phyloP scores from a whole-genome alignment of 805 yeast genomes.

The Yarrowia sp. region DNA sequence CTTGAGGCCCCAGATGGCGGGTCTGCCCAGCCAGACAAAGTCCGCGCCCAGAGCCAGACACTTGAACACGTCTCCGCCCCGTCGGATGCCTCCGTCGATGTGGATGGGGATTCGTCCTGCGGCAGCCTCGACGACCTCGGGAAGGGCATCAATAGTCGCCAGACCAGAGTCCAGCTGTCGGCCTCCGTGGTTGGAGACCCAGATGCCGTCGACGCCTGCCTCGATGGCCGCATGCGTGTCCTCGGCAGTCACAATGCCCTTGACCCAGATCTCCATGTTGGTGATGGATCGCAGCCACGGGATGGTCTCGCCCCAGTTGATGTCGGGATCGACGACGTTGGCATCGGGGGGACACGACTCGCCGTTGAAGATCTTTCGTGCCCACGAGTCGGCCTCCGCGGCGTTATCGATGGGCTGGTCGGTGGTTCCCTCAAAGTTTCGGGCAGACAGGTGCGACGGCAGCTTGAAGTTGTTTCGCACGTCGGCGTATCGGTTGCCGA shows the following conservation, averaged over 20 bases:
- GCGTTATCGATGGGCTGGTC: conserved; percentile 34
- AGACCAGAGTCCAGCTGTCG: conserved; percentile 64
- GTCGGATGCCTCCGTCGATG: conserved; percentile 67
- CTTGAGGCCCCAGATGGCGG: conserved; percentile 63
- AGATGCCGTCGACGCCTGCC: conserved; percentile 59
- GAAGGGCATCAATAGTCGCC: conserved; percentile 64
- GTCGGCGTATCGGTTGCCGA: conserved; percentile 56
- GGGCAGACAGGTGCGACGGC: conserved; percentile 34
- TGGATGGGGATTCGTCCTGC: conserved; percentile 53
- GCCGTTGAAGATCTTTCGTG: conserved; percentile 30
- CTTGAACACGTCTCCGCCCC: conserved; percentile 65
- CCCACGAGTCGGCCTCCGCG: conserved; percentile 32
- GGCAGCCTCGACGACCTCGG: conserved; percentile 48
- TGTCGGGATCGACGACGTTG: conserved; percentile 35
- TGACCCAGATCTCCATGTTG: conserved; percentile 50
- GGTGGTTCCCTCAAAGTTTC: conserved; percentile 33
- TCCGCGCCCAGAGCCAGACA: conserved; percentile 70
- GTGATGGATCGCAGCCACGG: conserved; percentile 40
- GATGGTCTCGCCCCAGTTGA: conserved; percentile 38
- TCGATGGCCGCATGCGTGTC: conserved; percentile 61
- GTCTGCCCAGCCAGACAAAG: conserved; percentile 64
- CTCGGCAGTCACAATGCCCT: conserved; percentile 67
- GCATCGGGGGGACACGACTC: conserved; percentile 27
- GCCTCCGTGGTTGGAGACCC: conserved; percentile 75
- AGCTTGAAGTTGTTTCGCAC: conserved; percentile 35